Base-by-base conservation (phyloP, 306 rosid species). In the Glycine latifolia region DNA sequence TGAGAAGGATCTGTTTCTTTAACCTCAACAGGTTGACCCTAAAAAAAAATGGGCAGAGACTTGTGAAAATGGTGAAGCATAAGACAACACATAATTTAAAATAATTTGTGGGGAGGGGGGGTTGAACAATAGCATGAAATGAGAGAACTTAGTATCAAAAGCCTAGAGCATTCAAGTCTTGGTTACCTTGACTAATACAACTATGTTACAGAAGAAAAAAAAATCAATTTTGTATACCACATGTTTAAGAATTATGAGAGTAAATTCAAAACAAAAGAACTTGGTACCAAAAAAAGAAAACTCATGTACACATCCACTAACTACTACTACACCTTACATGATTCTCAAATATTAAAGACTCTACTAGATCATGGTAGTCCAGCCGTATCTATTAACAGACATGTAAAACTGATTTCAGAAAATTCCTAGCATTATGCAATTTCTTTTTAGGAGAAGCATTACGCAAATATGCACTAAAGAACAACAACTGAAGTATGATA, bases 1-100 rank as follows among this genome's bases (percentile, higher is more conserved):
- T 84, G 92, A 74, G 94, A 74, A 75, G 86, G 88, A 75, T 95
- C 98, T 3, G 84, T 87, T 80, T 61, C 92, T 77, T 93, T 97
- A 43, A 79, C 83, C 77, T 87, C 96, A 54, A 82, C 83, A 56
- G 89, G 90, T 76, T 88, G 87, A 20, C 87, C 98, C 99, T 95
- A 54, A 75, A 61, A n/a, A 67, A 83, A 62, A 65, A 78, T 14
- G 58, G 35, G 54, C 59, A 37, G 11, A 82, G 61, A 72, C 46
- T 80, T 39, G 72, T 84, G 16, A 86, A 26, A 49, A 44, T 41
- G n/a, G 79, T 62, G 31, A 67, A 85, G 49, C 80, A 61, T 10
- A 43, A 75, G 65, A 73, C 71, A 52, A 14, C 53, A 13, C 44
- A 59, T 58, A 78, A 74, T 73, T 49, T 55, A 54, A 50, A 26